A percentile compares a stretch with the other conserved stretches of the same genome.
phyloP scores from a whole-genome alignment of 768 basidiomycete species.

The Suillus subaureus region DNA sequence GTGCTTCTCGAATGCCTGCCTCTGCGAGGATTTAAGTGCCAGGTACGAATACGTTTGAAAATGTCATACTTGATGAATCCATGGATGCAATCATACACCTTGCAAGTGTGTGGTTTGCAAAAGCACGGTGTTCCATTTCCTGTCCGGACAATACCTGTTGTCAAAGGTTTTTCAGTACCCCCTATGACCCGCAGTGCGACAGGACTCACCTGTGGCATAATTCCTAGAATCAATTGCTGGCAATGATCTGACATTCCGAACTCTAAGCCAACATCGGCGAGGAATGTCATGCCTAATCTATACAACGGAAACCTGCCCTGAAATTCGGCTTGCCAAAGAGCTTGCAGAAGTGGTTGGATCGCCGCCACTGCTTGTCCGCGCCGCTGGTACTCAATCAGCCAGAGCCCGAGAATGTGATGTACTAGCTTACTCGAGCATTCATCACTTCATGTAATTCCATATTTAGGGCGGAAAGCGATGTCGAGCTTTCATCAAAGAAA shows the following conservation, averaged over 20 bases:
- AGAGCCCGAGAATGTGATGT: slow-evolving; percentile 17
- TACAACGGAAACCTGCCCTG: slow-evolving; percentile 68
- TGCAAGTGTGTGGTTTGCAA: slow-evolving; percentile 72
- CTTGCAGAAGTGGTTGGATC: slow-evolving; percentile 67
- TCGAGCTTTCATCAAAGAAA: slow-evolving; percentile 43
- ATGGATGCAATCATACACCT: slow-evolving; percentile 71
- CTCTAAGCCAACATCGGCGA: slow-evolving; percentile 80
- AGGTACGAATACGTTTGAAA: slow-evolving; percentile 3
- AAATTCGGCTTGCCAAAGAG: slow-evolving; percentile 82
- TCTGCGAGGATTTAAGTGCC: slow-evolving; percentile 18
- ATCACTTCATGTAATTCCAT: slow-evolving; percentile 47
- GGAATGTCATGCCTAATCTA: slow-evolving; percentile 65
- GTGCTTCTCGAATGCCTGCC: slow-evolving; percentile 51
- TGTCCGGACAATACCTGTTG: slow-evolving; percentile 66
- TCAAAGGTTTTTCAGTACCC: not conserved
- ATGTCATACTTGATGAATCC: slow-evolving; percentile 44
- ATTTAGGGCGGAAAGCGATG: slow-evolving; percentile 39
- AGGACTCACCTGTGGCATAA: slow-evolving; percentile 73
- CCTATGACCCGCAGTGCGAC: not conserved
- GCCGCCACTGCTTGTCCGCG: slow-evolving; percentile 62
- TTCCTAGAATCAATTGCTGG: slow-evolving; percentile 67
- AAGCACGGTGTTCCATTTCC: slow-evolving; percentile 76
- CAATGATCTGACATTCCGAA: slow-evolving; percentile 74
- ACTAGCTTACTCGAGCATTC: slow-evolving; percentile 39
- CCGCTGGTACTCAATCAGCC: slow-evolving; percentile 43